Percentiles rank a stretch among this genome's conserved stretches.
Conservation (phyloP, 441 rosid genomes). For the California macrophylla region DNA sequence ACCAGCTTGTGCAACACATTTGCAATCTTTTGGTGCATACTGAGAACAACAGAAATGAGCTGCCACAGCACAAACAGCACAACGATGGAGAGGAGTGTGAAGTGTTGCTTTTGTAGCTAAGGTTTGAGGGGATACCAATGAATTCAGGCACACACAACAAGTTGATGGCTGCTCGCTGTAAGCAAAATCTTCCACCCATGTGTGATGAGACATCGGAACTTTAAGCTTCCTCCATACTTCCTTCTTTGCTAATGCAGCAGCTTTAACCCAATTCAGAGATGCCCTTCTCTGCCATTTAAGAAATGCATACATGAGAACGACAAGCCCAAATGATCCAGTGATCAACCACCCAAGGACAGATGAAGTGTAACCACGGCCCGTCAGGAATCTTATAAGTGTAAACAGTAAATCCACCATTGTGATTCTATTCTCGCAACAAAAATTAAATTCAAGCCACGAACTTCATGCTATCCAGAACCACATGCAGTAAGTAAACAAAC, state of each 20-base stretch:
- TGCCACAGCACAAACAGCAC: constrained; percentile 49
- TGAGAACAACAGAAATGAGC: constrained; percentile 54
- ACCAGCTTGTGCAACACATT: constrained; percentile 54
- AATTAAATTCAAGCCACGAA: background rate
- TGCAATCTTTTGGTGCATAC: constrained; percentile 47
- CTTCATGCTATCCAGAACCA: constrained; percentile 3
- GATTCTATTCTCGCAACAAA: constrained; percentile 11
- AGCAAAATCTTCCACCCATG: constrained; percentile 47
- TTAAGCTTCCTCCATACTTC: constrained; percentile 44
- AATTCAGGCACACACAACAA: constrained; percentile 49
- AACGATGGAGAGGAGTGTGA: constrained; percentile 37
- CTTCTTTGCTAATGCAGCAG: constrained; percentile 49
- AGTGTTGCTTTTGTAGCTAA: constrained; percentile 27
- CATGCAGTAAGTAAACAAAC: background rate
- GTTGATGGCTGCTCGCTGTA: constrained; percentile 39
- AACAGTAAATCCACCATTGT: constrained; percentile 34
- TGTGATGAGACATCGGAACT: constrained; percentile 51
- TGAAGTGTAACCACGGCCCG: constrained; percentile 26
- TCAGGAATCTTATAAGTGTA: constrained; percentile 30
- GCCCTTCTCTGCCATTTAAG: constrained; percentile 50
- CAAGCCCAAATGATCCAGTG: constrained; percentile 33
- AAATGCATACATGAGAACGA: constrained; percentile 33
- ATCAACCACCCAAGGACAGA: constrained; percentile 37
- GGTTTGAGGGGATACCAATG: constrained; percentile 32
- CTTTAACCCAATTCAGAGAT: constrained; percentile 48